Percentiles rank a stretch among this genome's conserved stretches.
These are phyloP conservation scores for Ehretia macrophylla DNA, from an alignment of 257 asterid genomes.

Conservation along the genomic window DNA sequence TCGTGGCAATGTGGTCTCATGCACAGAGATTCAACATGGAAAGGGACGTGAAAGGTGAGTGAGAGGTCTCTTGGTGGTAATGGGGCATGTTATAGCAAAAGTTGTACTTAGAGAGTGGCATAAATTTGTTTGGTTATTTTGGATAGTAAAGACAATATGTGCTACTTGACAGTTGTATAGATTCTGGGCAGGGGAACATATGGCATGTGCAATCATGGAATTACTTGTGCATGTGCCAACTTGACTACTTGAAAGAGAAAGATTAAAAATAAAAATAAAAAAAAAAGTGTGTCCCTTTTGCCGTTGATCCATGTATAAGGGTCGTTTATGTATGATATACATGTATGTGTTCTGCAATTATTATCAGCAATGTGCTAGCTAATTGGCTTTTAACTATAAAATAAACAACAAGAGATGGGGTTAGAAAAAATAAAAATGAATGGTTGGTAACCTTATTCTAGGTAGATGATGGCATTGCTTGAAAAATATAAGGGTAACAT, in stretches of 20 bases:
- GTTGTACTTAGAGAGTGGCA: too few relatives aligned
- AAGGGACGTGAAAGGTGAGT: slow-evolving; percentile 29
- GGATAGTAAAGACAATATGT: slow-evolving; percentile 38
- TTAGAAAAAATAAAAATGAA: too few relatives aligned
- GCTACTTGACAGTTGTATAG: slow-evolving; percentile 55
- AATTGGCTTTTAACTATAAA: too few relatives aligned
- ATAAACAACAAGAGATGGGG: too few relatives aligned
- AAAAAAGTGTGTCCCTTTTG: background rate
- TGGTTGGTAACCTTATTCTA: too few relatives aligned
- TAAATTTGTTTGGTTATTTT: slow-evolving; percentile 38
- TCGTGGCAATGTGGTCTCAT: slow-evolving; percentile 7
- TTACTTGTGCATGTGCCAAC: slow-evolving; percentile 49
- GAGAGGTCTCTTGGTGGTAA: slow-evolving; percentile 2
- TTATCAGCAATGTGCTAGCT: too few relatives aligned
- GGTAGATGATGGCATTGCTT: too few relatives aligned
- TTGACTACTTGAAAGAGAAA: slow-evolving; percentile 12
- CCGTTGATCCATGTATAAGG: background rate
- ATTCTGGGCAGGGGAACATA: slow-evolving; percentile 60
- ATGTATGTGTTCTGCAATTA: too few relatives aligned
- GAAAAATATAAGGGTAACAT: too few relatives aligned
- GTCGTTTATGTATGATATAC: too few relatives aligned
- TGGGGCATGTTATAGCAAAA: too few relatives aligned
- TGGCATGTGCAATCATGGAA: slow-evolving; percentile 70
- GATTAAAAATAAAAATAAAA: too few relatives aligned
- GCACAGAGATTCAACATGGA: slow-evolving; percentile 16